A percentile compares a stretch with the other conserved stretches of the same genome.
These are phyloP conservation scores for Kazachstania sp. DNA, from an alignment of 1,139 yeast genomes.

Conservation along the genomic window DNA sequence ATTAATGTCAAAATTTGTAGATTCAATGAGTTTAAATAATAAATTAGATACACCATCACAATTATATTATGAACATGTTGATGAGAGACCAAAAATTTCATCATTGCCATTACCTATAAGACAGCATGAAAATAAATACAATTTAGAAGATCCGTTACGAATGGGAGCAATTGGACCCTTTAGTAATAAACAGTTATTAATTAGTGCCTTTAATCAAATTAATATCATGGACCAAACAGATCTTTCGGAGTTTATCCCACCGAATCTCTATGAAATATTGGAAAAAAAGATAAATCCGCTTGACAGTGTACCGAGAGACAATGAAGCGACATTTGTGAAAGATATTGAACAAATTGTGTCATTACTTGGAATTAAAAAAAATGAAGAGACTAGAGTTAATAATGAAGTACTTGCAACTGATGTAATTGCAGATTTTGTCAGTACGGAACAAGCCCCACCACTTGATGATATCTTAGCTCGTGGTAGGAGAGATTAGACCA, in stretches of 20 bases:
- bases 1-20: constrained; percentile 21
- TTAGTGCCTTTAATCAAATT: constrained; percentile 22
- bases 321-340: too few relatives aligned
- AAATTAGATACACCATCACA: constrained; percentile 6
- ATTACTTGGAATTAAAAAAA: constrained; percentile 15
- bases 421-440: neutral
- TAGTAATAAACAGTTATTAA: constrained; percentile 20
- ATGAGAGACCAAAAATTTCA: constrained; percentile 7
- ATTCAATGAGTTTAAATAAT: constrained; percentile 20
- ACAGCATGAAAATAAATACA: neutral
- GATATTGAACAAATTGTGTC: constrained; percentile 10
- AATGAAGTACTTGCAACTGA: neutral
- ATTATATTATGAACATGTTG: constrained; percentile 12
- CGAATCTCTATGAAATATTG: constrained; percentile 14
- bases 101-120: constrained; percentile 16
- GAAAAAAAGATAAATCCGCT: constrained; percentile 13
- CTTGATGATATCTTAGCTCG: constrained; percentile 18
- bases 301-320: neutral
- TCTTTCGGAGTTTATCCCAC: constrained; percentile 14
- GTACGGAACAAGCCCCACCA: constrained; percentile 15
- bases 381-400: constrained; percentile 6
- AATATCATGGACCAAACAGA: constrained; percentile 4
- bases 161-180: constrained; percentile 23
- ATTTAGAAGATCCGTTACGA: constrained; percentile 15
- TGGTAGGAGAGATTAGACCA: constrained; percentile 5